These are phyloP conservation scores for Lojkania enalia DNA, from an alignment of 2,329 filamentous ascomycete genomes.

Conservation along the genomic window DNA sequence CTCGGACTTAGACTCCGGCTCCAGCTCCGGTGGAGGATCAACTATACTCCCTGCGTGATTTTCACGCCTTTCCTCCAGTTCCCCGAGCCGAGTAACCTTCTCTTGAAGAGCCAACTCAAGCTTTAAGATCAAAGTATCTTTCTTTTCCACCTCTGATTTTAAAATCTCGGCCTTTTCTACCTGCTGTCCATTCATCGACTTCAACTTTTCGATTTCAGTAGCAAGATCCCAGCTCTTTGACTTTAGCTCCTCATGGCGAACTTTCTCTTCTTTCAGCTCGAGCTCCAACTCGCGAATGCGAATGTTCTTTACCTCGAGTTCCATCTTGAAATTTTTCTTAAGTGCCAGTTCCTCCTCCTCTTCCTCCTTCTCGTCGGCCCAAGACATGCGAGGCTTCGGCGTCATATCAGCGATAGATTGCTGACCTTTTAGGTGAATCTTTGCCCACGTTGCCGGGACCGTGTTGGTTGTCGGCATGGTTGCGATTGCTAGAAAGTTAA, in stretches of 20 bases:
- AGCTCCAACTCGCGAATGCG: conserved; percentile 8
- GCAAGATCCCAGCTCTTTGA: neutral
- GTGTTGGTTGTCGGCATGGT: no score
- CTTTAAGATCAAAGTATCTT: no score
- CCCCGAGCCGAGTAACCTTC: neutral
- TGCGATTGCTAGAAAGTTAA: no score
- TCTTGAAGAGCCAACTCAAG: neutral
- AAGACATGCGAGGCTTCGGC: neutral
- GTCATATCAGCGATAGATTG: neutral
- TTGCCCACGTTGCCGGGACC: neutral
- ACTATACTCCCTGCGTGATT: neutral
- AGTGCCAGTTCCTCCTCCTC: neutral
- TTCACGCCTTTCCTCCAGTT: neutral
- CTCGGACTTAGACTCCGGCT: no score
- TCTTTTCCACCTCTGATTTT: neutral
- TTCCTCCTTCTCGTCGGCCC: neutral
- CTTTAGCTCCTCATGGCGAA: conserved; percentile 20
- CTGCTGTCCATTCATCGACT: no score
- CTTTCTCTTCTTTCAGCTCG: neutral
- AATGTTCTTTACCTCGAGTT: neutral
- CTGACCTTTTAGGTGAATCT: neutral
- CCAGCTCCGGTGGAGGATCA: neutral
- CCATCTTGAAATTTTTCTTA: neutral
- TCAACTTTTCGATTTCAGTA: neutral
- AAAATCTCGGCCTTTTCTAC: no score